Evolutionary conservation across 768 basidiomycete species (phyloP), one percentile per base, ranked within the genome.

Genomic region (Trametes cingulata): DNA sequence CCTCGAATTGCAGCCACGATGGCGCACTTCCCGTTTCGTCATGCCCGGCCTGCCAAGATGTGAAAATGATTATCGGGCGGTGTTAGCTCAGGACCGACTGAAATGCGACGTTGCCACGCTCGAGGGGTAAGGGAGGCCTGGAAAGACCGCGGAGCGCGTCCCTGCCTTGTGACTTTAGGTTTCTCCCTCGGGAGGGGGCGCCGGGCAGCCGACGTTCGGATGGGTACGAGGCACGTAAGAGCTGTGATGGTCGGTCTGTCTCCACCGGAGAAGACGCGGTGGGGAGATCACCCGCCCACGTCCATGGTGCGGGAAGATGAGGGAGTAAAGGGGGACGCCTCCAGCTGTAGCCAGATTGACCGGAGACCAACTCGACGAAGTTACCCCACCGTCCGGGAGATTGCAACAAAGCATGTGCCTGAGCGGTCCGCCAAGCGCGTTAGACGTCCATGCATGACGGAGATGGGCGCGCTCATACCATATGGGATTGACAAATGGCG

Each of bases 151-250:
- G 47, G 56, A 50, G 47, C 56, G 45, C 39, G 39, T 57, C 47
- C 47, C 25, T 57, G 15, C 47, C 56, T 49, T 57, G 56, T 57
- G 56, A 57, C 56, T 57, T 57, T 49, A 40, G 39, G 56, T 57
- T 57, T 57, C 56, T 57, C 56, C 47, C 47, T 57, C 56, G 56
- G 56, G 47, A 57, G 47, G 27, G 56, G 47, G 56, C 56, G 56
- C 56, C 56, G 56, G 39, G 27, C 25, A 39, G 56, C 56, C 56
- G 56, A 57, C 40, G 6, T 19, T 50, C 56, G 56, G 56, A 49
- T 37, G 47, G 25, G 25, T 45, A 27, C 39, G 47, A 50, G 56
- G 56, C 39, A 50, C 56, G 47, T 49, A 56, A 47, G 46, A 36
- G 47, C 56, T 49, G 27, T 49, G 56, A 57, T 57, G 47, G 47